Percentiles rank a stretch among this genome's conserved stretches.
phyloP scores from a whole-genome alignment of 805 yeast genomes.

The Ogataea henricii region DNA sequence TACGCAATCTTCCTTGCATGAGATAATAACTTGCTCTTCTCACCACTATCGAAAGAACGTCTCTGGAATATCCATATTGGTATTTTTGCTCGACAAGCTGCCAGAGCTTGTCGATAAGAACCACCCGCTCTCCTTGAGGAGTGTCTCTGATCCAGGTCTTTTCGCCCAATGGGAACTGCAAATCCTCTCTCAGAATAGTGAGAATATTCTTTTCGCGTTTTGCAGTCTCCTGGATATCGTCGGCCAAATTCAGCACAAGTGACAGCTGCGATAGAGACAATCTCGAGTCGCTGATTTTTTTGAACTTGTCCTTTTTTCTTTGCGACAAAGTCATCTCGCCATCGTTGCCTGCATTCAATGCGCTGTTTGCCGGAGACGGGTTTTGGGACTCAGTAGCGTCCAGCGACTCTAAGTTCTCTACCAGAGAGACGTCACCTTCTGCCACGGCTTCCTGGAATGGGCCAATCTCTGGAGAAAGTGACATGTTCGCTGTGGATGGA shows the following conservation, averaged over 20 bases:
- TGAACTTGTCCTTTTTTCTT: constrained; percentile 20
- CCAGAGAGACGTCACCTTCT: neutral
- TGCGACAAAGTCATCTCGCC: neutral
- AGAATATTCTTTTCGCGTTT: constrained; percentile 55
- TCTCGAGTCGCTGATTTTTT: constrained; percentile 48
- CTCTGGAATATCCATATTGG: constrained; percentile 52
- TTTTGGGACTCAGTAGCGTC: constrained; percentile 4
- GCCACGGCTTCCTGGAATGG: neutral
- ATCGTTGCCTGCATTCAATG: neutral
- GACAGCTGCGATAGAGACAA: constrained; percentile 59
- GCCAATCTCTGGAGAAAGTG: constrained; percentile 3
- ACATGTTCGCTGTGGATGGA: neutral
- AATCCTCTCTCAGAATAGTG: constrained; percentile 52
- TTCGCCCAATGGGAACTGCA: constrained; percentile 74
- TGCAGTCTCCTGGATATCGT: constrained; percentile 55
- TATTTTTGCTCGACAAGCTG: constrained; percentile 47
- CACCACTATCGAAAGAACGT: constrained; percentile 67
- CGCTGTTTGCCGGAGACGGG: constrained; percentile 5
- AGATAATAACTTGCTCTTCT: constrained; percentile 78
- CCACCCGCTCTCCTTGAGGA: constrained; percentile 49
- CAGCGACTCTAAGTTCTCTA: neutral
- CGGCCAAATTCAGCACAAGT: constrained; percentile 48
- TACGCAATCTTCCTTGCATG: constrained; percentile 77
- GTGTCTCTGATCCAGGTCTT: constrained; percentile 88
- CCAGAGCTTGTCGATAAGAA: constrained; percentile 51